phyloP scores from a whole-genome alignment of 768 basidiomycete species.

The Lactarius psammicola region DNA sequence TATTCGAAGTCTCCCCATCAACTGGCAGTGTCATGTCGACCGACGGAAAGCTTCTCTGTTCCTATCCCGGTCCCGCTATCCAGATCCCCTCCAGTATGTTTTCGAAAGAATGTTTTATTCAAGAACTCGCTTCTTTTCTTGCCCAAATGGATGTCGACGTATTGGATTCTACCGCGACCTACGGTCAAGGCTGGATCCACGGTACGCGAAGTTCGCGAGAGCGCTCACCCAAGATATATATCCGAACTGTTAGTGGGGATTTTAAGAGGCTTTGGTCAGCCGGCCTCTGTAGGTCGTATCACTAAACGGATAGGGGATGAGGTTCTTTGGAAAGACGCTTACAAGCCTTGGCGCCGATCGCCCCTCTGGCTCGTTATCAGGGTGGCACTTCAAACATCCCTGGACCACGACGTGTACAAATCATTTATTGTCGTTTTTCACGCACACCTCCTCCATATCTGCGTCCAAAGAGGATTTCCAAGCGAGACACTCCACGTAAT shows the following conservation, averaged over 20 bases:
- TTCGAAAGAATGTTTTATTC: neutral
- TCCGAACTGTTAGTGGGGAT: neutral
- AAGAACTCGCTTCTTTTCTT: neutral
- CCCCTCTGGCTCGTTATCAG: slow-evolving; percentile 21
- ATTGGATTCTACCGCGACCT: neutral
- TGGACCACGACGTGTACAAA: neutral
- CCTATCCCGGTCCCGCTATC: slow-evolving; percentile 43
- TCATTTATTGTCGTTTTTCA: neutral
- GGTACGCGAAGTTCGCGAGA: neutral
- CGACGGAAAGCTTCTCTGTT: slow-evolving; percentile 36
- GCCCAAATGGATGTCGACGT: neutral
- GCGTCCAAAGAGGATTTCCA: neutral
- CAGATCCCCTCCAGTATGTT: slow-evolving; percentile 32
- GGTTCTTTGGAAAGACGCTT: neutral
- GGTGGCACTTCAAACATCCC: slow-evolving; percentile 40
- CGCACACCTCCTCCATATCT: neutral
- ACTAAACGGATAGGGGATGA: neutral
- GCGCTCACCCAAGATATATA: neutral
- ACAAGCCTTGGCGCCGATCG: slow-evolving; percentile 32
- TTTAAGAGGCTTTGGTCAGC: slow-evolving; percentile 34
- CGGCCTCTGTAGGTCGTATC: slow-evolving; percentile 31
- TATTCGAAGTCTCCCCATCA: slow-evolving; percentile 45
- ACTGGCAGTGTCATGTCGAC: slow-evolving; percentile 38
- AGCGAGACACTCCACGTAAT: neutral
- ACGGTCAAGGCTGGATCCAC: slow-evolving; percentile 28